Conservation (phyloP, 768 basidiomycete genomes). For the Glaciozyma martinii region DNA sequence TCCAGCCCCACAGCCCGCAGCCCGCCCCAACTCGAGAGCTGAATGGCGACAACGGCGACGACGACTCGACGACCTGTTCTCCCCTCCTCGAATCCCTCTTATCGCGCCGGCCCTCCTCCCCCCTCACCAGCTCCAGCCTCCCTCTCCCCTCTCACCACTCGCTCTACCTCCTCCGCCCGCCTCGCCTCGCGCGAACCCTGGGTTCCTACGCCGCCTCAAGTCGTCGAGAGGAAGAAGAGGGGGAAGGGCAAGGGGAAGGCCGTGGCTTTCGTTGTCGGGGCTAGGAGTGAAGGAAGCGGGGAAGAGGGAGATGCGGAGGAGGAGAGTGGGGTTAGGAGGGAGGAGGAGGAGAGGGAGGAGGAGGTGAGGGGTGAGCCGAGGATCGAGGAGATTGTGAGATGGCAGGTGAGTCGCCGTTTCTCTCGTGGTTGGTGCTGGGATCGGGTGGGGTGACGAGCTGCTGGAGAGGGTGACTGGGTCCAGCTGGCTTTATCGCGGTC, state of each 20-base stretch:
- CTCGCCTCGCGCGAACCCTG: too few relatives aligned
- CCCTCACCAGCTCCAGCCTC: too few relatives aligned
- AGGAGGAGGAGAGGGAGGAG: not conserved
- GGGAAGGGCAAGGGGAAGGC: constrained; percentile 8
- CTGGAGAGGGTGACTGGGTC: not conserved
- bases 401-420: constrained; percentile 10
- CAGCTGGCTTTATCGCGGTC: not conserved
- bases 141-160: too few relatives aligned
- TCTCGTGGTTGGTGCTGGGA: not conserved
- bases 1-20: too few relatives aligned
- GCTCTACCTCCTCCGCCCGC: too few relatives aligned
- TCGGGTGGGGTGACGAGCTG: not conserved
- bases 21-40: too few relatives aligned
- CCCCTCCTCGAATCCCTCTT: too few relatives aligned
- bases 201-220: too few relatives aligned
- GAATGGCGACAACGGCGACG: too few relatives aligned
- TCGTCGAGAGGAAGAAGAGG: too few relatives aligned
- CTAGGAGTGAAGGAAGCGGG: constrained; percentile 11
- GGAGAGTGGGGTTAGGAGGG: not conserved
- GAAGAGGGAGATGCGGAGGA: not conserved
- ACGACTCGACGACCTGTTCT: too few relatives aligned
- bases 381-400: constrained; percentile 12
- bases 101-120: too few relatives aligned
- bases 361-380: not conserved
- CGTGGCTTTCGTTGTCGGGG: constrained; percentile 23